A percentile compares a stretch with the other conserved stretches of the same genome.
These are phyloP conservation scores for Cyberlindnera mississippiensis DNA, from an alignment of 805 yeast species.

Conservation along the genomic window DNA sequence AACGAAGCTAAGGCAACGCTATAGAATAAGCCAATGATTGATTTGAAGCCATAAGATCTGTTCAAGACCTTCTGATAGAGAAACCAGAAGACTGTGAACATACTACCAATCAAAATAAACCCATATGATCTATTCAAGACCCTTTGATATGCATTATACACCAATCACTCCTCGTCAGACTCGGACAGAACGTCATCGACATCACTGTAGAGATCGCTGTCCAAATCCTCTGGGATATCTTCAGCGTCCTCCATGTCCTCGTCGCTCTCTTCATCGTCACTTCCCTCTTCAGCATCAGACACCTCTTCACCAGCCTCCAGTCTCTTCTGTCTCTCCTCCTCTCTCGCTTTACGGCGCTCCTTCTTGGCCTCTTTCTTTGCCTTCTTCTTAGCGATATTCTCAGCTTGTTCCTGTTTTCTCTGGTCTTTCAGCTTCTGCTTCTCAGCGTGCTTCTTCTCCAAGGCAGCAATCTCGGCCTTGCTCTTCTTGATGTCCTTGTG, in stretches of 20 bases:
- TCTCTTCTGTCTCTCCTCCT: constrained; percentile 33
- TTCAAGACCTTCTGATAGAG: too few species aligned
- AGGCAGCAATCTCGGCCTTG: constrained; percentile 49
- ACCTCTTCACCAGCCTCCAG: constrained; percentile 26
- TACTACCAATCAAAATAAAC: too few species aligned
- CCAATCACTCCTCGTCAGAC: constrained; percentile 12
- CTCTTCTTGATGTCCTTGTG: constrained; percentile 70
- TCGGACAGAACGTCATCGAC: constrained; percentile 32
- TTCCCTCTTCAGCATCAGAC: constrained; percentile 32
- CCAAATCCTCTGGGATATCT: constrained; percentile 42
- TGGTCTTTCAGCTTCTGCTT: constrained; percentile 59
- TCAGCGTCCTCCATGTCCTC: constrained; percentile 34
- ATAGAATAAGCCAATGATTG: too few species aligned
- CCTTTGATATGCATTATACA: too few species aligned
- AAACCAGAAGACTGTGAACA: too few species aligned
- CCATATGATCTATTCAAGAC: too few species aligned
- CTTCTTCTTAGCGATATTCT: constrained; percentile 69
- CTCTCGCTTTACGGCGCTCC: constrained; percentile 57
- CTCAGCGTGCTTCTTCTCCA: constrained; percentile 65
- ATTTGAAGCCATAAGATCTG: too few species aligned
- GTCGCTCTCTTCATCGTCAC: constrained; percentile 31
- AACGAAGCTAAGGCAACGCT: too few species aligned
- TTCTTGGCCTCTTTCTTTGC: constrained; percentile 71
- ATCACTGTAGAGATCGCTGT: constrained; percentile 44
- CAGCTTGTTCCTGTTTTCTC: constrained; percentile 76